These are phyloP conservation scores for Anisogramma anomala DNA, from an alignment of 2,329 filamentous ascomycete genomes.

Conservation along the genomic window DNA sequence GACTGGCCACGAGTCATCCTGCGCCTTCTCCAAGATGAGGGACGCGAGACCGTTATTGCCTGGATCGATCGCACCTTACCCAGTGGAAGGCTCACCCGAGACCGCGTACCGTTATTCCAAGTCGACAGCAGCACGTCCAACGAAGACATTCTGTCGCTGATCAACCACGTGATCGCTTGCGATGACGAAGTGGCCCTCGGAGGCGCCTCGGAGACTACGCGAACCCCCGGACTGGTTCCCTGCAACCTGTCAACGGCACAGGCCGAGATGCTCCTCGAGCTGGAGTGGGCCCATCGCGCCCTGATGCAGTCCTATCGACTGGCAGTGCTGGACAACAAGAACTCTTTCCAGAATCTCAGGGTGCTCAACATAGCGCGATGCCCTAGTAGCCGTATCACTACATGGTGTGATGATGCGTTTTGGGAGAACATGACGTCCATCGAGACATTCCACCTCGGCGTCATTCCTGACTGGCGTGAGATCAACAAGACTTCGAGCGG, in stretches of 20 bases:
- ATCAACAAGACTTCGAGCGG: slow-evolving; percentile 41
- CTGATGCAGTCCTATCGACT: slow-evolving; percentile 58
- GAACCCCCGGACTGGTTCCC: slow-evolving; percentile 24
- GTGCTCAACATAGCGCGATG: slow-evolving; percentile 53
- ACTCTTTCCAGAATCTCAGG: slow-evolving; percentile 41
- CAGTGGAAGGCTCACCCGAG: slow-evolving; percentile 20
- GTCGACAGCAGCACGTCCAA: slow-evolving; percentile 1
- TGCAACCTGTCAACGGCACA: slow-evolving; percentile 48
- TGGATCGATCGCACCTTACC: slow-evolving; percentile 6
- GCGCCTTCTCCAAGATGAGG: slow-evolving; percentile 26
- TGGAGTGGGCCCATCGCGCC: slow-evolving; percentile 56
- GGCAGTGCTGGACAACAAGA: slow-evolving; percentile 48
- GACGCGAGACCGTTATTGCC: slow-evolving; percentile 13
- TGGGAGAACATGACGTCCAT: slow-evolving; percentile 49
- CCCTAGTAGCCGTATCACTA: slow-evolving; percentile 47
- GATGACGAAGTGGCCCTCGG: not conserved
- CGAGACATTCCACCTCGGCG: slow-evolving; percentile 42
- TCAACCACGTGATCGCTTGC: slow-evolving; percentile 2
- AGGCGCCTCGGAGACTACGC: slow-evolving; percentile 16
- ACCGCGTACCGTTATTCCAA: slow-evolving; percentile 14
- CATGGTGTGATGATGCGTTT: slow-evolving; percentile 45
- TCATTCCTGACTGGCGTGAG: slow-evolving; percentile 56
- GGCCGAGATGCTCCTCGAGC: slow-evolving; percentile 56
- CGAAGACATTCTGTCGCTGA: slow-evolving; percentile 1
- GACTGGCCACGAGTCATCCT: slow-evolving; percentile 25